Conservation (phyloP, 345 rosid genomes). For the Murraya koenigii region DNA sequence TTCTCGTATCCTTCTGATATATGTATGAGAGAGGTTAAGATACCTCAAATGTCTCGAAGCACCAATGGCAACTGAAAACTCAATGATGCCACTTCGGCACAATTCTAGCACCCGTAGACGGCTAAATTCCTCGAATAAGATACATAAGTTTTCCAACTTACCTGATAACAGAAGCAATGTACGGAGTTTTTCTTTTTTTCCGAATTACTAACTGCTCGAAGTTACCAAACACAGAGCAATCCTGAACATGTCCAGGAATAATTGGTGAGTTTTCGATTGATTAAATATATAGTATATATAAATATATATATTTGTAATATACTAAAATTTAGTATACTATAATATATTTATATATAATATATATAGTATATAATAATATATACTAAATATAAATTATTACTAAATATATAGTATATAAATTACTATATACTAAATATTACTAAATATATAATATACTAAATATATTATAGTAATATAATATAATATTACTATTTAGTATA, state of each 20-base stretch:
- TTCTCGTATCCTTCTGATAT: slow-evolving; percentile 10
- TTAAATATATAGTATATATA: too few relatives aligned
- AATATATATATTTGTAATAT: too few relatives aligned
- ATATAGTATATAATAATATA: too few relatives aligned
- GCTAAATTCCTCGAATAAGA: background rate
- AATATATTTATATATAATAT: too few relatives aligned
- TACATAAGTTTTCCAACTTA: background rate
- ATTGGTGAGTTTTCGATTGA: background rate
- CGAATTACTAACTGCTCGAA: background rate
- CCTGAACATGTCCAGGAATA: background rate
- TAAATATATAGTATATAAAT: too few relatives aligned
- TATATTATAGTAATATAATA: too few relatives aligned
- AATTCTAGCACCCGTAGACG: slow-evolving; percentile 10
- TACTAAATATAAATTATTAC: too few relatives aligned
- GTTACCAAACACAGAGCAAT: slow-evolving; percentile 6
- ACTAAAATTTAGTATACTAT: too few relatives aligned
- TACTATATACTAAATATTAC: too few relatives aligned
- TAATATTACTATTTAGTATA: too few relatives aligned
- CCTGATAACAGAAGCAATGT: slow-evolving; percentile 8
- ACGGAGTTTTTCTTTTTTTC: background rate
- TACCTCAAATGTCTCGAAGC: slow-evolving; percentile 16
- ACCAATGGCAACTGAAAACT: slow-evolving; percentile 16
- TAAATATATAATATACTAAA: too few relatives aligned
- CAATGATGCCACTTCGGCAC: slow-evolving; percentile 8
- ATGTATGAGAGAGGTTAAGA: slow-evolving; percentile 13